Base-by-base conservation (phyloP, 2,329 filamentous ascomycete species). In the Trichoderma hamatum region DNA sequence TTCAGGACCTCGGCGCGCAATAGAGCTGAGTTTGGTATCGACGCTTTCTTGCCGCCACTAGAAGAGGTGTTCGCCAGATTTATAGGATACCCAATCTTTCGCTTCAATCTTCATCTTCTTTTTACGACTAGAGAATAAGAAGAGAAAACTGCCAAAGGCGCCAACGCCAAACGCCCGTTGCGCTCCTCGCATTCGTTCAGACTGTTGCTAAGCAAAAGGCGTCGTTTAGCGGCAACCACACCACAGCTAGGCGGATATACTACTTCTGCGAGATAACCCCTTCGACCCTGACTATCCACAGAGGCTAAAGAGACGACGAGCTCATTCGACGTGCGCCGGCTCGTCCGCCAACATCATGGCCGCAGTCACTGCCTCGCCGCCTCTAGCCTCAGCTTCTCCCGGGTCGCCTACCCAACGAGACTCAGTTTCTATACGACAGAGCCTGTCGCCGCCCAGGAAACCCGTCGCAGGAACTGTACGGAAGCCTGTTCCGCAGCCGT, bases 401-500 rank as follows among this genome's bases (percentile, higher is more conserved):
- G 74, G 68, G 26, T 70, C 69, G 46, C 58, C 69, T 24, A 59
- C 36, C 28, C 69, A 51, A 34, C 52, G 66, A 52, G 51, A 55
- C 58, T 63, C 65, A 21, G 34, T 59, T 49, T 58, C 65, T 28
- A 64, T 64, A 46, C 55, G 36, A 10, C 69, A 70, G 39, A 52
- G 58, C 32, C 39, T 70, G 10, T 68, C 69, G 54, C 68, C 63
- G 52, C 10, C 54, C 51, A 46, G 67, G 36, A 74, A 71, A 64
- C 67, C 72, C 61, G 72, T 69, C 72, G 72, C 74, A 62, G 70
- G 72, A 62, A 70, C 72, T 34, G 66, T 71, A 43, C 74, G 79
- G 68, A 82, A 81, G 69, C 80, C 81, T n/a, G 71, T 83, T 43
- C 75, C 80, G 32, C 72, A 76, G 19, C 68, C 77, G n/a, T 69